These are phyloP conservation scores for Davidsoniella australis DNA, from an alignment of 2,329 filamentous ascomycete species.

Conservation along the genomic window DNA sequence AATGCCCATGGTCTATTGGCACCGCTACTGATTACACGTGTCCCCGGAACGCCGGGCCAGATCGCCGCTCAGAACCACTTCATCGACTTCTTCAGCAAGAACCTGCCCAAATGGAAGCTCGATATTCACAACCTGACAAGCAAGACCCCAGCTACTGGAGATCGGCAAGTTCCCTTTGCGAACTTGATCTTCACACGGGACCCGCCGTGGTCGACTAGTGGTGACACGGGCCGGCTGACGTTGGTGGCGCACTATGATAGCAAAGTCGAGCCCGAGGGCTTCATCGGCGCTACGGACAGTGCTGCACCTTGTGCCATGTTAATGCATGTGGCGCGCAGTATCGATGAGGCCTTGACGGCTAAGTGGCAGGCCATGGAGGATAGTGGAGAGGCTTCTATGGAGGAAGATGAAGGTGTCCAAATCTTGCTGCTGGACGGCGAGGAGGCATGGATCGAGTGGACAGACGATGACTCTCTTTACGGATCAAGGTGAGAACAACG, in stretches of 20 bases:
- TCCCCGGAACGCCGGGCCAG: conserved; percentile 71
- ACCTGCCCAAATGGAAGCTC: conserved; percentile 64
- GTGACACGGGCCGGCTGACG: conserved; percentile 65
- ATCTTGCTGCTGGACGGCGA: conserved; percentile 85
- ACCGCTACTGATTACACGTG: conserved; percentile 73
- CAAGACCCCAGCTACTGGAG: conserved; percentile 58
- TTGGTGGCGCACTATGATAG: conserved; percentile 91
- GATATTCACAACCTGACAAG: conserved; percentile 82
- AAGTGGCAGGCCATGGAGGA: conserved; percentile 65
- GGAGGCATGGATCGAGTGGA: conserved; percentile 77
- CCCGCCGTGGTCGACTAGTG: conserved; percentile 60
- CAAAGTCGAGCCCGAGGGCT: conserved; percentile 62
- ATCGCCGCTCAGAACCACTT: conserved; percentile 63
- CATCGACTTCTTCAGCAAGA: conserved; percentile 56
- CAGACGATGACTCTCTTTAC: conserved; percentile 67
- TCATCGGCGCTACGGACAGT: conserved; percentile 86
- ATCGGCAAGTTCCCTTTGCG: conserved; percentile 58
- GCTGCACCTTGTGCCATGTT: conserved; percentile 90
- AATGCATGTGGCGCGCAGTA: conserved; percentile 64
- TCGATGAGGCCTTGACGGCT: conserved; percentile 61
- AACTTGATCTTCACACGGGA: conserved; percentile 80
- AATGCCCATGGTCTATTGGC: conserved; percentile 57
- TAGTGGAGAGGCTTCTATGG: conserved; percentile 40
- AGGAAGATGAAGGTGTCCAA: conserved; percentile 70
- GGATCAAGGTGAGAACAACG: conserved; percentile 48